Percentiles rank a stretch among this genome's conserved stretches.
phyloP scores from a whole-genome alignment of 192 early-diverging fungal species.

The Phycomyces blakesleeanus region DNA sequence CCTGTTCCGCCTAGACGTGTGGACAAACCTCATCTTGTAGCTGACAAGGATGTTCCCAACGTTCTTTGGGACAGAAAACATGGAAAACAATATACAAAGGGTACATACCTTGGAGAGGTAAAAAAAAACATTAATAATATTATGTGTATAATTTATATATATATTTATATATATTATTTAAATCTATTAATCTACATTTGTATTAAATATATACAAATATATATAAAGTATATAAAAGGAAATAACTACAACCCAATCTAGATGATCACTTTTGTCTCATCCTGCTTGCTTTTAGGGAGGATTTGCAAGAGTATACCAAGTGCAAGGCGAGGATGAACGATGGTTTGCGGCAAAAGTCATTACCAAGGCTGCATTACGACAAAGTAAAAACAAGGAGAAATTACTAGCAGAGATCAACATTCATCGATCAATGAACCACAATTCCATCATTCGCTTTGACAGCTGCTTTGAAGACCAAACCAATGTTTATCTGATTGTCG shows the following conservation, averaged over 20 bases:
- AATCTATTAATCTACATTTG: conserved; percentile 1
- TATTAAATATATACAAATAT: too few species aligned
- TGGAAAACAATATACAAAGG: neutral
- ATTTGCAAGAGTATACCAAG: conserved; percentile 21
- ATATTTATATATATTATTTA: too few species aligned
- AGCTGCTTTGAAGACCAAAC: conserved; percentile 85
- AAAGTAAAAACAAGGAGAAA: conserved; percentile 37
- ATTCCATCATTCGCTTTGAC: conserved; percentile 75
- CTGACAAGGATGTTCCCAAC: conserved; percentile 2
- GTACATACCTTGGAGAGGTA: neutral
- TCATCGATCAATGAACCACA: conserved; percentile 68
- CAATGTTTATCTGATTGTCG: conserved; percentile 87
- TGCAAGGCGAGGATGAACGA: neutral
- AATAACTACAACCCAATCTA: neutral
- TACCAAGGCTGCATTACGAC: conserved; percentile 39
- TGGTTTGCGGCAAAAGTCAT: conserved; percentile 48
- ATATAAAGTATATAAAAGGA: conserved; percentile 3
- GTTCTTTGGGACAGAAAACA: neutral
- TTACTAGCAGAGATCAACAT: conserved; percentile 78
- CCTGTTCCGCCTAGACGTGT: too few species aligned
- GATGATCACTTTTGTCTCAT: neutral
- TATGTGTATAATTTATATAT: neutral
- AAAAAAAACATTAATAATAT: neutral
- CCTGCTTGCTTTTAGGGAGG: conserved; percentile 21
- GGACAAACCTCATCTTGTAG: neutral